These are phyloP conservation scores for Tuber indicum DNA, from an alignment of 495 filamentous ascomycete species.

Conservation along the genomic window DNA sequence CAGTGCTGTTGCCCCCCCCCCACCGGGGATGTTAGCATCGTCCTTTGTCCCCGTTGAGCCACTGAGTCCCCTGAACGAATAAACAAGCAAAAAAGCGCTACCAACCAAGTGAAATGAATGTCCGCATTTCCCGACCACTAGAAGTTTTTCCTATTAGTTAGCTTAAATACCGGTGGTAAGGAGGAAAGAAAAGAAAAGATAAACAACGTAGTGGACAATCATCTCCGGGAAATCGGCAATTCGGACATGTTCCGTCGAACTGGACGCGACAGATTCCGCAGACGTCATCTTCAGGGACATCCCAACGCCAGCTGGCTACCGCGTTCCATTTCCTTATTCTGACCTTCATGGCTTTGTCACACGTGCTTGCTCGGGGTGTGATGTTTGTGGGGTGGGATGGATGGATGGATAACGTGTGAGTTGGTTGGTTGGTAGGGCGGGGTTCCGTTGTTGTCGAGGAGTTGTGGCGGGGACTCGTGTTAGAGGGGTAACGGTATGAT, in stretches of 20 bases:
- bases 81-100: slow-evolving; percentile 29
- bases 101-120: slow-evolving; percentile 98
- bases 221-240: slow-evolving; percentile 96
- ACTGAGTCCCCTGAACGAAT: slow-evolving; percentile 27
- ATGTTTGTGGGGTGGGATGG: background rate
- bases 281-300: slow-evolving; percentile 94
- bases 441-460: background rate
- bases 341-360: slow-evolving; percentile 67
- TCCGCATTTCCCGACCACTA: slow-evolving; percentile 91
- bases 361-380: background rate
- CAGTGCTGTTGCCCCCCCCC: slow-evolving; percentile 62
- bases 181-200: background rate
- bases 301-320: slow-evolving; percentile 94
- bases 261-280: slow-evolving; percentile 98
- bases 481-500: too few species aligned
- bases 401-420: background rate
- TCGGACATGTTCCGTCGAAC: slow-evolving; percentile 95
- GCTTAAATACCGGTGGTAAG: background rate
- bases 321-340: slow-evolving; percentile 87
- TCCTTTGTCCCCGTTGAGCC: background rate
- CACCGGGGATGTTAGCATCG: slow-evolving; percentile 3
- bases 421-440: background rate
- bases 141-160: background rate
- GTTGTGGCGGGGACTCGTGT: slow-evolving; percentile 5
- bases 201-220: slow-evolving; percentile 78